Base-by-base conservation (phyloP, 768 basidiomycete species). In the Cyclocybe cylindracea region DNA sequence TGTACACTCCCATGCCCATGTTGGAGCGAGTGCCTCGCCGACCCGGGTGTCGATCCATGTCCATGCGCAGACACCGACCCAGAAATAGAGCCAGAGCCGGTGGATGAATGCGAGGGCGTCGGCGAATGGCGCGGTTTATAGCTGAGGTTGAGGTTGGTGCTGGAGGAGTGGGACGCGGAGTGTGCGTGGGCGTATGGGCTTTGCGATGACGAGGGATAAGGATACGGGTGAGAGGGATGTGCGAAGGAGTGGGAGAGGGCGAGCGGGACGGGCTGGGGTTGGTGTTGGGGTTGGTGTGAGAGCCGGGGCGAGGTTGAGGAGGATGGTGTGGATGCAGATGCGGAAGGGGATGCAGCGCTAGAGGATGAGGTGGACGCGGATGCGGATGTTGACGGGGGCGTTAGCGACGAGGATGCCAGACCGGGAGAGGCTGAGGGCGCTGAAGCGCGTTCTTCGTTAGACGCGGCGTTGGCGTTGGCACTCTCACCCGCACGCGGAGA, bases 221-320 rank as follows among this genome's bases (percentile, higher is more conserved):
- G 29, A 31, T n/a, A 42, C 34, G 24, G 31, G 10, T 7, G 24
- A 10, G 31, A 9, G n/a, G 32, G 40, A 41, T 7, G n/a, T 8
- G 11, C 1, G n/a, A 14, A 10, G 39, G 6, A 14, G 48, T 57
- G 55, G 40, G 45, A 57, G 48, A 44, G 47, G 39, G 43, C 34
- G 33, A 36, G 10, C 39, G 16, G 32, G 29, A 24, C 7, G 29
- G 39, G n/a, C 24, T 9, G 1, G 31, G 31, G 42, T 43, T 19
- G 50, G 6, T 51, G 41, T 35, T 2, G 14, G n/a, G 43, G 34
- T 38, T 8, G 34, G 13, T 0, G 42, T 1, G 35, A 10, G 1
- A 11, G 13, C 4, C 14, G 5, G 7, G 35, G 11, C 10, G 50
- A 38, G 2, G 41, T 19, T 18, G 50, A 44, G 2, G 18, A 32